These are phyloP conservation scores for Hysterium pulicare DNA, from an alignment of 2,329 filamentous ascomycete species.

Conservation along the genomic window DNA sequence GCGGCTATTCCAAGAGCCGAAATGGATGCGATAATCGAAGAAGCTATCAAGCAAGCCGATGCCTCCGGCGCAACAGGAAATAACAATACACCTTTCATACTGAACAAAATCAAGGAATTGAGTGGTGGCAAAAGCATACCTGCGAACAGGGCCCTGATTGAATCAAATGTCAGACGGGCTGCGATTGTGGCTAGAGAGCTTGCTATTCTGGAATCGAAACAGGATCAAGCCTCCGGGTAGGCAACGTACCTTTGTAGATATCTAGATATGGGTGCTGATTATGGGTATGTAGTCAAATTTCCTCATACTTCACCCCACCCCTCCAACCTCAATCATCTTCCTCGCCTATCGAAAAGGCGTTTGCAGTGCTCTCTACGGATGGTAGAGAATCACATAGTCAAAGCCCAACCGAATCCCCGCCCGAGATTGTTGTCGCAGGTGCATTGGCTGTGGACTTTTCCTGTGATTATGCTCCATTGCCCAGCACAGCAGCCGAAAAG, in stretches of 20 bases:
- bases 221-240: slow-evolving; percentile 34
- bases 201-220: slow-evolving; percentile 49
- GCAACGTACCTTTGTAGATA: slow-evolving; percentile 29
- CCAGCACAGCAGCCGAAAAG: slow-evolving; percentile 31
- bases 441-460: slow-evolving; percentile 83
- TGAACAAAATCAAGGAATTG: slow-evolving; percentile 74
- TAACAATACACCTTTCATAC: slow-evolving; percentile 80
- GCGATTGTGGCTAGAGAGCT: slow-evolving; percentile 64
- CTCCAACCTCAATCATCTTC: not conserved
- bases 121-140: slow-evolving; percentile 67
- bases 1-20: slow-evolving; percentile 62
- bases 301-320: slow-evolving; percentile 5
- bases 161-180: slow-evolving; percentile 64
- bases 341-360: slow-evolving; percentile 11
- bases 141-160: slow-evolving; percentile 70
- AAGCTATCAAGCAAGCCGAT: slow-evolving; percentile 37
- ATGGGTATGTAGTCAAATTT: slow-evolving; percentile 33
- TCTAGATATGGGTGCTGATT: slow-evolving; percentile 31
- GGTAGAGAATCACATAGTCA: too few relatives aligned
- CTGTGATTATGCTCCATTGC: slow-evolving; percentile 67
- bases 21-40: slow-evolving; percentile 39
- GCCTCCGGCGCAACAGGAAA: slow-evolving; percentile 58
- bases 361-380: too few relatives aligned
- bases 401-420: slow-evolving; percentile 5
- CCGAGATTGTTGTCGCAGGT: slow-evolving; percentile 81